Evolutionary conservation across 495 filamentous ascomycete species (phyloP).

Genomic region (Astrothelium macrocarpum): DNA sequence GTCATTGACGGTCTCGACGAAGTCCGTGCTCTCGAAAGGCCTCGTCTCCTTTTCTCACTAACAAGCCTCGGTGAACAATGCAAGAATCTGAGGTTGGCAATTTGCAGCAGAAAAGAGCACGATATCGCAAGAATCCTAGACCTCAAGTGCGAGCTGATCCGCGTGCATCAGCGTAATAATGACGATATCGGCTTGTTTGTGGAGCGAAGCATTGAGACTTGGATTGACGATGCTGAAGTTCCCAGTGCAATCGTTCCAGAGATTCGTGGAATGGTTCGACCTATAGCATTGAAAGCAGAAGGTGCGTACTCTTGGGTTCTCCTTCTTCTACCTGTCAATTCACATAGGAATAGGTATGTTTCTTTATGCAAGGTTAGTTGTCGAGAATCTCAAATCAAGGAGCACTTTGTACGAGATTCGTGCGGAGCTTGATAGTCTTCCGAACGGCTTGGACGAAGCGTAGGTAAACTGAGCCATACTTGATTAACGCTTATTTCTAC

Average conservation of each 20-base stretch:
- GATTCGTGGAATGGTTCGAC: conserved; percentile 19
- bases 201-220: not conserved
- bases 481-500: not conserved
- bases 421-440: conserved; percentile 19
- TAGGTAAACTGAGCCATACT: conserved; percentile 1
- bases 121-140: conserved; percentile 1
- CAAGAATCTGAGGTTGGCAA: conserved; percentile 12
- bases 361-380: conserved; percentile 21
- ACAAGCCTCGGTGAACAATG: not conserved
- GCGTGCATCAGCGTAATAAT: not conserved
- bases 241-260: not conserved
- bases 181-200: not conserved
- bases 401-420: conserved; percentile 15
- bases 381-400: conserved; percentile 10
- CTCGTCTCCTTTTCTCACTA: not conserved
- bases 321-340: not conserved
- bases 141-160: not conserved
- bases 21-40: not conserved
- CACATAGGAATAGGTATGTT: conserved; percentile 22
- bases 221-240: not conserved
- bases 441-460: conserved; percentile 24
- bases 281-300: not conserved
- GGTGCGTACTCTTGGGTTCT: not conserved
- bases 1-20: conserved; percentile 14
- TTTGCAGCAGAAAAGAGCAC: conserved; percentile 19